Percentiles rank a stretch among this genome's conserved stretches.
These are phyloP conservation scores for Tephrocybe sp. DNA, from an alignment of 768 basidiomycete species.

Conservation along the genomic window DNA sequence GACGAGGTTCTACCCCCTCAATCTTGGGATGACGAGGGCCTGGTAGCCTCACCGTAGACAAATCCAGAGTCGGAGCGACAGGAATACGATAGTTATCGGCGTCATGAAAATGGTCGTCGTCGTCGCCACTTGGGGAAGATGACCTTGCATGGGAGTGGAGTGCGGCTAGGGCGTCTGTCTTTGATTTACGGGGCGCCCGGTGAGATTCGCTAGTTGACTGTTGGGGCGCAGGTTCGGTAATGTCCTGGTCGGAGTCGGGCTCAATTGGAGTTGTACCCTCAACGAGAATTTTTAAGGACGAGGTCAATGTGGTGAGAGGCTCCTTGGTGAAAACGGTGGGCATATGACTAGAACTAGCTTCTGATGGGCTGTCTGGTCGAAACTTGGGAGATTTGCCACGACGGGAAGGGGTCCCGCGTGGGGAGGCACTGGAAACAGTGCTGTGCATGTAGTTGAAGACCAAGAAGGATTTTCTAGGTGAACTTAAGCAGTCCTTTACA, in stretches of 20 bases:
- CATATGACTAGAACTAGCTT: conserved; percentile 40
- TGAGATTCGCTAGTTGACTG: conserved; percentile 43
- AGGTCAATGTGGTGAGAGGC: conserved; percentile 51
- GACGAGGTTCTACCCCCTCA: conserved; percentile 47
- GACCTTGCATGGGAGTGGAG: conserved; percentile 66
- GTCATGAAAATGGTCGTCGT: conserved; percentile 40
- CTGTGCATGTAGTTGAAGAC: conserved; percentile 38
- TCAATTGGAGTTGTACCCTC: conserved; percentile 71
- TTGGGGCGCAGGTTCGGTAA: conserved; percentile 32
- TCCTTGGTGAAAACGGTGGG: conserved; percentile 50
- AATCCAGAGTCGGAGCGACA: conserved; percentile 60
- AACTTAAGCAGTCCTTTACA: conserved; percentile 32
- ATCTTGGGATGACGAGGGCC: conserved; percentile 42
- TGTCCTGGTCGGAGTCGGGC: conserved; percentile 36
- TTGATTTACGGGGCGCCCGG: conserved; percentile 86
- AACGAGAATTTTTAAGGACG: conserved; percentile 75
- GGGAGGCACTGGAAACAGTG: conserved; percentile 40
- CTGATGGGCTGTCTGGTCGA: conserved; percentile 43
- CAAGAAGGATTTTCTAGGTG: conserved; percentile 32
- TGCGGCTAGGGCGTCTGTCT: conserved; percentile 82
- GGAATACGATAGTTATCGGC: conserved; percentile 58
- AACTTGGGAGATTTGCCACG: conserved; percentile 61
- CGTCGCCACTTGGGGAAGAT: conserved; percentile 51
- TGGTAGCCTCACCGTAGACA: conserved; percentile 68
- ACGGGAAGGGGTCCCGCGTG: conserved; percentile 61